phyloP scores from a whole-genome alignment of 768 basidiomycete species.

The Russula lepida region DNA sequence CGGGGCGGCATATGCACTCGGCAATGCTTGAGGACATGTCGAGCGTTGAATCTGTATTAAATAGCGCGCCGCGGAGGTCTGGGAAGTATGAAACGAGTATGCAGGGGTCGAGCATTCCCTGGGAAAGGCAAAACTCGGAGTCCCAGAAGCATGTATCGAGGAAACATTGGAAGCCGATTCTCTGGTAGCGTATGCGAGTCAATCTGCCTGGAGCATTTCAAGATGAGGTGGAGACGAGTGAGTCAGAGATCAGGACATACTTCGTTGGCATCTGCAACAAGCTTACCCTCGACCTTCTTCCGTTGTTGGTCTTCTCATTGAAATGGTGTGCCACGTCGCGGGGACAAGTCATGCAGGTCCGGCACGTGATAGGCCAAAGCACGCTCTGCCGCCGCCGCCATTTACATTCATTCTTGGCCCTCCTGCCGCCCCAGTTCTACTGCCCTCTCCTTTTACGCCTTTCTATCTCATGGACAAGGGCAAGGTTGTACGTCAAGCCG shows the following conservation, averaged over 20 bases:
- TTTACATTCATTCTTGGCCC: constrained; percentile 65
- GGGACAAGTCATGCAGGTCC: no score
- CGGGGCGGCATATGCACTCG: constrained; percentile 60
- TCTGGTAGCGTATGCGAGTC: constrained; percentile 73
- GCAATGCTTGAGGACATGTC: constrained; percentile 71
- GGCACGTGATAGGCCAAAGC: no score
- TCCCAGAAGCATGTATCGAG: constrained; percentile 76
- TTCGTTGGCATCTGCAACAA: no score
- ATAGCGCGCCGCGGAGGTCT: constrained; percentile 59
- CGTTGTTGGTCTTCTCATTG: no score
- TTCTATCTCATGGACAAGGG: constrained; percentile 90
- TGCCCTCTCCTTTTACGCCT: constrained; percentile 67
- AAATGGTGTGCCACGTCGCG: no score
- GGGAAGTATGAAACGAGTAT: constrained; percentile 75
- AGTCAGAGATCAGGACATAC: no score
- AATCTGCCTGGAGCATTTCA: constrained; percentile 40
- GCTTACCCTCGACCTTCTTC: no score
- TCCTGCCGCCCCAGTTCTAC: constrained; percentile 60
- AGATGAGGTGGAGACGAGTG: not conserved
- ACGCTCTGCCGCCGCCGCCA: no score
- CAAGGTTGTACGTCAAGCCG: constrained; percentile 78
- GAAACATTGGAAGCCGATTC: constrained; percentile 73
- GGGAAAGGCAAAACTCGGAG: constrained; percentile 68
- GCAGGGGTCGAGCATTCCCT: constrained; percentile 75
- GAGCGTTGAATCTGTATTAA: constrained; percentile 44